Conservation (phyloP, 2,329 filamentous ascomycete genomes). For the Mycosphaerella sp. region DNA sequence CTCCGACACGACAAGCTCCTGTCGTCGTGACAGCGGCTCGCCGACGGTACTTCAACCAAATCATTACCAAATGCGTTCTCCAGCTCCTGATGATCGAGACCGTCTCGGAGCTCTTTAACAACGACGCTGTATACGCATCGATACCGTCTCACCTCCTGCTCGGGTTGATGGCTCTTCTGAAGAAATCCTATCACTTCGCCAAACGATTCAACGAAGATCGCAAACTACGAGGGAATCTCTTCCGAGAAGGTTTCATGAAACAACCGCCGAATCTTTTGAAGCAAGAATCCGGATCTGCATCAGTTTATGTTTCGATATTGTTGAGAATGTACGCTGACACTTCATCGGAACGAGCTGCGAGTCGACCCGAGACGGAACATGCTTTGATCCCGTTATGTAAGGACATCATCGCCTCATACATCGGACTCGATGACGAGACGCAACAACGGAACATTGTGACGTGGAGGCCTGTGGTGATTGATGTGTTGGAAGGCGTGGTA, state of each 20-base stretch:
- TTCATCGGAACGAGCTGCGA: slow-evolving; percentile 71
- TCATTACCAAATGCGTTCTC: slow-evolving; percentile 96
- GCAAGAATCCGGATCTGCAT: slow-evolving; percentile 87
- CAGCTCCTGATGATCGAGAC: slow-evolving; percentile 99
- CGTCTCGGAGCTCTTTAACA: slow-evolving; percentile 96
- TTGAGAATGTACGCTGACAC: slow-evolving; percentile 97
- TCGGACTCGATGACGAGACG: slow-evolving; percentile 84
- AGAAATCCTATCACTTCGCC: slow-evolving; percentile 94
- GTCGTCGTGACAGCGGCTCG: slow-evolving; percentile 89
- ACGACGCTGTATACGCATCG: slow-evolving; percentile 86
- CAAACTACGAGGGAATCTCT: slow-evolving; percentile 86
- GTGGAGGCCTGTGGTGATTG: slow-evolving; percentile 94
- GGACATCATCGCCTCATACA: slow-evolving; percentile 84
- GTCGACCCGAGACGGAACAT: slow-evolving; percentile 75
- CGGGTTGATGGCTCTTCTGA: slow-evolving; percentile 85
- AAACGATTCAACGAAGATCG: slow-evolving; percentile 98
- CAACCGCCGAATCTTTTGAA: slow-evolving; percentile 96
- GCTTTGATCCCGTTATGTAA: slow-evolving; percentile 91
- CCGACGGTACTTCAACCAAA: slow-evolving; percentile 95
- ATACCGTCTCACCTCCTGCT: slow-evolving; percentile 88
- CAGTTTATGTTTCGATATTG: slow-evolving; percentile 91
- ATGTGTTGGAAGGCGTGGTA: slow-evolving; percentile 88
- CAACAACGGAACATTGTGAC: slow-evolving; percentile 96
- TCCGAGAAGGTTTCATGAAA: slow-evolving; percentile 99
- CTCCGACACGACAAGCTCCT: slow-evolving; percentile 70